These are phyloP conservation scores for Puccinia hordei DNA, from an alignment of 1,284 basidiomycete species.

Conservation along the genomic window DNA sequence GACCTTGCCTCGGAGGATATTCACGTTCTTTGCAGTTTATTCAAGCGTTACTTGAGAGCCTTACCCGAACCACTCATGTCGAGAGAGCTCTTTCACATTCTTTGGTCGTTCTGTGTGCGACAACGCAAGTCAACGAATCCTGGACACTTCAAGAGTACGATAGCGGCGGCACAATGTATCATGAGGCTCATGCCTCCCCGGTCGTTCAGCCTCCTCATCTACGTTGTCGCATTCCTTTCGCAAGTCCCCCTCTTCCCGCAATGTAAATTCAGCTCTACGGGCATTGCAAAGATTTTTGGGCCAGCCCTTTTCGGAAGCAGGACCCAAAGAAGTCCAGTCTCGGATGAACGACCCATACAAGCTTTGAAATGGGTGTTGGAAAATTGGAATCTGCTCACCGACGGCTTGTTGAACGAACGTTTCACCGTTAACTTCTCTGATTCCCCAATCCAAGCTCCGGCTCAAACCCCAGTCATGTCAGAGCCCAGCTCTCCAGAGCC, in stretches of 20 bases:
- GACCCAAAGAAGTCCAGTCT: neutral
- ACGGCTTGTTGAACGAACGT: conserved; percentile 34
- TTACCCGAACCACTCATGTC: conserved; percentile 62
- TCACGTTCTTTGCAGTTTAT: conserved; percentile 67
- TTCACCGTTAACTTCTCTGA: conserved; percentile 6
- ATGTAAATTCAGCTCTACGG: conserved; percentile 58
- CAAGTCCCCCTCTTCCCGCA: conserved; percentile 59
- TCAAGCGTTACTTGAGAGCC: conserved; percentile 66
- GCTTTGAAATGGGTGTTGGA: conserved; percentile 34
- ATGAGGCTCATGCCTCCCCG: conserved; percentile 68
- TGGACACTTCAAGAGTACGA: neutral
- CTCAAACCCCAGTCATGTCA: neutral
- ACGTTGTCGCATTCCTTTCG: conserved; percentile 68
- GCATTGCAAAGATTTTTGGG: conserved; percentile 60
- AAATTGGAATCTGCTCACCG: conserved; percentile 43
- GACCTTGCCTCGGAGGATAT: conserved; percentile 65
- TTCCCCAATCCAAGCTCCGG: neutral
- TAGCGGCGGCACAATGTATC: conserved; percentile 63
- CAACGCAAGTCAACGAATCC: conserved; percentile 13
- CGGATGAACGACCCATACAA: conserved; percentile 5
- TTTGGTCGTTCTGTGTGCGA: conserved; percentile 57
- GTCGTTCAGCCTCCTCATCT: conserved; percentile 67
- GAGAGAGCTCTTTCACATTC: conserved; percentile 58
- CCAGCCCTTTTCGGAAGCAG: conserved; percentile 57
- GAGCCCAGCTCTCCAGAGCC: conserved; percentile 6